Evolutionary conservation across 768 basidiomycete species (phyloP).

Genomic region (Leucogyrophana mollusca): DNA sequence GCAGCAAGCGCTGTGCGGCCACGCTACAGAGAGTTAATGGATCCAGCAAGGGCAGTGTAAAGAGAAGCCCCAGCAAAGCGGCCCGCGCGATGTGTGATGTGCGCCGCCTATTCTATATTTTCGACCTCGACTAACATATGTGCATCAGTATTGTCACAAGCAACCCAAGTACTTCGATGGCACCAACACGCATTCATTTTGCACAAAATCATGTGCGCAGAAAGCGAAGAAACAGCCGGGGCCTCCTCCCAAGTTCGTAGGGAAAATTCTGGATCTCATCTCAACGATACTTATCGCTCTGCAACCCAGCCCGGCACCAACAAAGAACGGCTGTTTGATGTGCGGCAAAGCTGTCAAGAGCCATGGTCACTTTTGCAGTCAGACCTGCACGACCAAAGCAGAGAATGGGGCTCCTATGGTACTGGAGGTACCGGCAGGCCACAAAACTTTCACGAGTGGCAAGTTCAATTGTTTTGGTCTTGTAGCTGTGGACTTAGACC

Average conservation of each 20-base stretch:
- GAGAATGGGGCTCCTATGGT: constrained; percentile 54
- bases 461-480: constrained; percentile 15
- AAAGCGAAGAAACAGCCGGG: constrained; percentile 31
- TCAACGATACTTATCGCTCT: constrained; percentile 30
- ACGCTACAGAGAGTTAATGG: constrained; percentile 34
- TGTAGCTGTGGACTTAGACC: constrained; percentile 6
- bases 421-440: constrained; percentile 56
- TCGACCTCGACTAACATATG: constrained; percentile 4
- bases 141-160: constrained; percentile 52
- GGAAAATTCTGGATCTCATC: constrained; percentile 16
- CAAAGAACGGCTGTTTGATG: constrained; percentile 52
- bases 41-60: constrained; percentile 23
- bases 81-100: constrained; percentile 50
- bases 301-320: constrained; percentile 23
- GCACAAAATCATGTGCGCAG: constrained; percentile 61
- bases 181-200: constrained; percentile 57
- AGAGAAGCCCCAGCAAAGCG: constrained; percentile 22
- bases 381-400: constrained; percentile 52
- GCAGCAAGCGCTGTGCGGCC: constrained; percentile 58
- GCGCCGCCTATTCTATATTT: constrained; percentile 17
- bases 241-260: constrained; percentile 29
- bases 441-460: constrained; percentile 69
- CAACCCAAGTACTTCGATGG: constrained; percentile 62
- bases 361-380: constrained; percentile 62
- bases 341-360: constrained; percentile 57